phyloP scores from a whole-genome alignment of 2,329 filamentous ascomycete species.

The Fusarium nurragi region DNA sequence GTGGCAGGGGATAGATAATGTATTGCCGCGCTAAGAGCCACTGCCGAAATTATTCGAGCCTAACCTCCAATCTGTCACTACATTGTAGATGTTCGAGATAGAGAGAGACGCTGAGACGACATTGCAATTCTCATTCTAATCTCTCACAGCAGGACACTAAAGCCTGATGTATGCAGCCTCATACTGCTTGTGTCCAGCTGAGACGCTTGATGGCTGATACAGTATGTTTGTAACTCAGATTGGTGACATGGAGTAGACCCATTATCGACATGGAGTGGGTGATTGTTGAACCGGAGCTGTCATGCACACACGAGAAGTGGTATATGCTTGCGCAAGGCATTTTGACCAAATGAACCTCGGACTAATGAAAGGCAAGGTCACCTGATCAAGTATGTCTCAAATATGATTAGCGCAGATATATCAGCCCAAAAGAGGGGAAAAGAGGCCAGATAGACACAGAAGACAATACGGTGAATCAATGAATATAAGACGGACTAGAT shows the following conservation, averaged over 20 bases:
- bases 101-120: neutral
- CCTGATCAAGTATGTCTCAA: too few species aligned
- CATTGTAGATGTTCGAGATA: neutral
- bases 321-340: too few species aligned
- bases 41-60: neutral
- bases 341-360: too few species aligned
- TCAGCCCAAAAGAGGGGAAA: too few species aligned
- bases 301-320: too few species aligned
- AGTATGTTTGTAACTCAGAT: neutral
- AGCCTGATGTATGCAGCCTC: neutral
- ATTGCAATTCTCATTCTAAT: neutral
- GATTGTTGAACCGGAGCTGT: too few species aligned
- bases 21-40: slow-evolving; percentile 20
- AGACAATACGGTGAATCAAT: too few species aligned
- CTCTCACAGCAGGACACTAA: neutral
- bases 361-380: too few species aligned
- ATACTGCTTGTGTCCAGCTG: neutral
- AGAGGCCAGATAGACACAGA: too few species aligned
- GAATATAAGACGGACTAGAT: too few species aligned
- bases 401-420: too few species aligned
- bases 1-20: neutral
- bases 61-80: neutral
- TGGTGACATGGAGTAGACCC: neutral
- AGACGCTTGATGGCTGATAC: neutral
- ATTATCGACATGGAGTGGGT: neutral